A percentile compares a stretch with the other conserved stretches of the same genome.
Conservation (phyloP, 768 basidiomycete species). For the Tricholoma sp. region DNA sequence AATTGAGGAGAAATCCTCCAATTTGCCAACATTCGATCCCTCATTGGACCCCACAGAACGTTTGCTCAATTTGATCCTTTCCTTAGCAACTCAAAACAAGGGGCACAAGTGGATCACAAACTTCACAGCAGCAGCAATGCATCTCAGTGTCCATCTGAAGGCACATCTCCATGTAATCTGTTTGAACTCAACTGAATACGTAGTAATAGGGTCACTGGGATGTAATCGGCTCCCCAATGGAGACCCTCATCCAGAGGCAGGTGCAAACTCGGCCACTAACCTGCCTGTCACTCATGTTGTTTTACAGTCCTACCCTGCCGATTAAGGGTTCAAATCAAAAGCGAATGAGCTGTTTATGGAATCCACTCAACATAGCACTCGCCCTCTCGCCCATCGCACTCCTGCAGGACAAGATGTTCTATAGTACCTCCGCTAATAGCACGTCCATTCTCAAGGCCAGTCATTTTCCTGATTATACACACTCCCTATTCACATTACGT, state of each 20-base stretch:
- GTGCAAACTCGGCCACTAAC: background rate
- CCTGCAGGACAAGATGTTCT: background rate
- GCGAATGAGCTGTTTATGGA: background rate
- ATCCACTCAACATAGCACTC: background rate
- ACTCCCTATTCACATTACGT: background rate
- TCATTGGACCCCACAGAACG: background rate
- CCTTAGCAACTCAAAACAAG: background rate
- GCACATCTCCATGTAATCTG: background rate
- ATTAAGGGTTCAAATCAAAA: background rate
- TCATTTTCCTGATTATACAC: background rate
- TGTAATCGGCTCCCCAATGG: background rate
- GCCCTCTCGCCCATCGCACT: background rate
- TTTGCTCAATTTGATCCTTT: background rate
- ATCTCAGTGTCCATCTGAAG: background rate
- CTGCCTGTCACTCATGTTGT: background rate
- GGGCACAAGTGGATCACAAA: background rate
- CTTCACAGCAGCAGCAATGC: background rate
- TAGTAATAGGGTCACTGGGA: background rate
- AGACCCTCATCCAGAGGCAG: background rate
- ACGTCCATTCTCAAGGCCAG: background rate
- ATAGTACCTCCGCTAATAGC: background rate
- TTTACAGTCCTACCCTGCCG: background rate
- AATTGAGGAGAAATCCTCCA: too few species aligned
- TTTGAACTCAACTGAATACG: background rate
- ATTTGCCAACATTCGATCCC: background rate